These are phyloP conservation scores for Trichothecium roseum DNA, from an alignment of 2,329 filamentous ascomycete genomes.

Conservation along the genomic window DNA sequence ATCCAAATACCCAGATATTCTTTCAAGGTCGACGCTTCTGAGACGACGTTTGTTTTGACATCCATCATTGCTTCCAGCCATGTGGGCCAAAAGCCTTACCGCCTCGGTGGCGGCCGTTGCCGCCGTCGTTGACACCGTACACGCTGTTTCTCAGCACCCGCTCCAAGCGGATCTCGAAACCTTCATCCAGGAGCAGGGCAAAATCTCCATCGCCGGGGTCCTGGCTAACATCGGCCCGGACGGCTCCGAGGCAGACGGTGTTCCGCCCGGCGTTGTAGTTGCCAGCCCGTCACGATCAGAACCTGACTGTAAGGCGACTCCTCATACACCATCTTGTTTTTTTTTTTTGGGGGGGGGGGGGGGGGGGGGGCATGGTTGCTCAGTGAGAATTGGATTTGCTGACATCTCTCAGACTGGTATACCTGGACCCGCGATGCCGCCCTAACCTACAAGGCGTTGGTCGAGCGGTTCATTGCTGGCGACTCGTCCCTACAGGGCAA, in stretches of 20 bases:
- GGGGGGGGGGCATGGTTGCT: too few relatives aligned
- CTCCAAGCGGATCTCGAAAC: neutral
- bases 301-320: conserved; percentile 41
- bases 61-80: too few relatives aligned
- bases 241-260: conserved; percentile 38
- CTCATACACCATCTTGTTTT: neutral
- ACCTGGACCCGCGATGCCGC: conserved; percentile 72
- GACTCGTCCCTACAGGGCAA: conserved; percentile 50
- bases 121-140: too few relatives aligned
- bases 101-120: too few relatives aligned
- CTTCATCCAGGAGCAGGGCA: neutral
- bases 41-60: too few relatives aligned
- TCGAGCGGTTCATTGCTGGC: conserved; percentile 52
- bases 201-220: conserved; percentile 3
- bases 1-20: too few relatives aligned
- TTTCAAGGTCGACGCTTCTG: too few relatives aligned
- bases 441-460: conserved; percentile 56
- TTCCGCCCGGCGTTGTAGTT: conserved; percentile 40
- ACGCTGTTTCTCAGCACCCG: neutral
- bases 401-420: conserved; percentile 62
- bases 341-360: too few relatives aligned
- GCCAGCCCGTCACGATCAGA: conserved; percentile 43
- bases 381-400: conserved; percentile 1
- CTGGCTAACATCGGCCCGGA: conserved; percentile 41
- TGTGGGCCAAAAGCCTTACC: too few relatives aligned